A percentile compares a stretch with the other conserved stretches of the same genome.
These are phyloP conservation scores for Penicillium fimorum DNA, from an alignment of 495 filamentous ascomycete genomes.

Conservation along the genomic window DNA sequence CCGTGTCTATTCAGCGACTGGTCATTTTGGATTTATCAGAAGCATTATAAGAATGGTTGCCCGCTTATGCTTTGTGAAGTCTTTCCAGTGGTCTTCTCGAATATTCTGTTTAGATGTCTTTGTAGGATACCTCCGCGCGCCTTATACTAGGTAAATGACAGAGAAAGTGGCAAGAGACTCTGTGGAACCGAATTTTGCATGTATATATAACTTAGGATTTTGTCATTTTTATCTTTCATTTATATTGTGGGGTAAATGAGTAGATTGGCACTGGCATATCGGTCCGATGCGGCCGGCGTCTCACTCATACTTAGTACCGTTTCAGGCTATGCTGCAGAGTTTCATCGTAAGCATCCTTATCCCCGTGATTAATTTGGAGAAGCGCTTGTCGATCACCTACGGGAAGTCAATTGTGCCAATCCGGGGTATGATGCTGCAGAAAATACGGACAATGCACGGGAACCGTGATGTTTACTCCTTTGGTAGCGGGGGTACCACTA, in stretches of 20 bases:
- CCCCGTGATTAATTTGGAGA: not conserved
- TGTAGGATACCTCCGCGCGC: too few relatives aligned
- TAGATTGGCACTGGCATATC: not conserved
- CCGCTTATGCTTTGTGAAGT: too few relatives aligned
- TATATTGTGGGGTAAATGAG: not conserved
- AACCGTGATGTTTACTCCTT: not conserved
- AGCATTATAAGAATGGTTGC: not conserved
- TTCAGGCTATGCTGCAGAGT: constrained; percentile 8
- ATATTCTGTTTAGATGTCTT: too few relatives aligned
- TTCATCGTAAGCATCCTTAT: not conserved
- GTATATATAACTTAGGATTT: not conserved
- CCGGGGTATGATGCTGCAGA: not conserved
- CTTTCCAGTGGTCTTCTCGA: too few relatives aligned
- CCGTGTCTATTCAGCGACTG: not conserved
- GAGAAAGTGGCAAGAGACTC: too few relatives aligned
- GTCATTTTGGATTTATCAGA: not conserved
- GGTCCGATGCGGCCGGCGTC: not conserved
- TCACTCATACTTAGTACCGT: constrained; percentile 2
- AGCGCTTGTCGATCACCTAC: not conserved
- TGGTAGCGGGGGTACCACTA: not conserved
- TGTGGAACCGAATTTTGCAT: too few relatives aligned
- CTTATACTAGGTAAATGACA: too few relatives aligned
- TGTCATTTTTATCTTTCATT: not conserved
- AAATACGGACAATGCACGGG: not conserved
- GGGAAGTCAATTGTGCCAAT: not conserved